Base-by-base conservation (phyloP, 2,329 filamentous ascomycete species). In the Aspergillus awamori region DNA sequence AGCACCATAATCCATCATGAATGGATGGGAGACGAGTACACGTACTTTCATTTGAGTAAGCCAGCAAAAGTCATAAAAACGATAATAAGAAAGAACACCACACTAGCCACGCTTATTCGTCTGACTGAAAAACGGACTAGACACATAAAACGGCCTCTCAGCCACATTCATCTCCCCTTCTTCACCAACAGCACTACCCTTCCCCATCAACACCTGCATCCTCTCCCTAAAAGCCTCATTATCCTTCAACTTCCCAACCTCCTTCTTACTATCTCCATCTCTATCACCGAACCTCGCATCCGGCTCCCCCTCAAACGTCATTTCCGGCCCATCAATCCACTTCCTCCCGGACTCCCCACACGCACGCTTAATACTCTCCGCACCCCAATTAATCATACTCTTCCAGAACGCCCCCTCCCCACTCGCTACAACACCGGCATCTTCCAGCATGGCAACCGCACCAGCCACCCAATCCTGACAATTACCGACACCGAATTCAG, bases 321-420 rank as follows among this genome's bases (percentile, higher is more conserved):
- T 33, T n/a, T 59, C 61, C 20, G 58, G 38, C 17, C 64, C 65
- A 30, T 57, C 33, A n/a, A 65, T 62, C 64, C 67, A 69, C 13
- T 36, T 56, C 33, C 53, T 61, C 6, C 56, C 59, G 1, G 26
- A 57, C 4, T 3, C 10, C 20, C 61, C 48, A 56, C 65, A 69
- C 10, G 33, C 47, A 1, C 60, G 13, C 43, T 61, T 62, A 22
- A 68, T 65, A 15, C 61, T 58, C 8, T 61, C 49, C 10, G 65
- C 41, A 28, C 63, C 63, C 7, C 15, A 28, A 57, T 66, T 67
- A 11, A 69, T 61, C 65, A 70, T 67, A 1, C 33, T 33, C 17
- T 47, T 65, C 67, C 64, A 68, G 52, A 69, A 69, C 4, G 17
- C 30, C 0, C 60, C 61, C 60, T 69, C 64, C 2, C 62, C 64